A percentile compares a stretch with the other conserved stretches of the same genome.
phyloP scores from a whole-genome alignment of 23 red algal genomes.

The Gracilaria vermiculophylla region DNA sequence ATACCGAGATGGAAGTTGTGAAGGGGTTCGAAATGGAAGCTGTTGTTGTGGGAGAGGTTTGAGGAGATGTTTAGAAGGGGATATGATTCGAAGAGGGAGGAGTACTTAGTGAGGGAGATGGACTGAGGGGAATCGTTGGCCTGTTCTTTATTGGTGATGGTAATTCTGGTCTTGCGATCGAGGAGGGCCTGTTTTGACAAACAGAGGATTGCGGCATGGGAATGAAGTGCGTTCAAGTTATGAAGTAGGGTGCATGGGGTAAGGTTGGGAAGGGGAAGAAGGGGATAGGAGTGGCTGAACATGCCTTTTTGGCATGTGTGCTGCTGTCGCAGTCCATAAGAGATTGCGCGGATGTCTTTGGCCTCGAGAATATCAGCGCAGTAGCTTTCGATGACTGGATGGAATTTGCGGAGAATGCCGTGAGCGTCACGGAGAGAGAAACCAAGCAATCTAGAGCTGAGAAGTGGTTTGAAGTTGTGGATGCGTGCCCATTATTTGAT shows the following conservation, averaged over 20 bases:
- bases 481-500: neutral
- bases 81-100: neutral
- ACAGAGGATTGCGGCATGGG: neutral
- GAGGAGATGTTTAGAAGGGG: neutral
- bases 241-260: neutral
- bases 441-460: neutral
- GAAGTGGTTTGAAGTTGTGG: neutral
- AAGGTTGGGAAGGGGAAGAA: neutral
- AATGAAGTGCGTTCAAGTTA: too few relatives aligned
- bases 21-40: constrained; percentile 13
- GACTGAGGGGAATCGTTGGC: neutral
- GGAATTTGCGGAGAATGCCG: neutral
- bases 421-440: neutral
- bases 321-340: neutral
- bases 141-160: neutral
- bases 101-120: neutral
- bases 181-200: neutral
- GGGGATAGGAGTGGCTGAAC: neutral
- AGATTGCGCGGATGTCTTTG: constrained; percentile 6
- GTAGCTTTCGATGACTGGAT: neutral
- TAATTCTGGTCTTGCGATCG: neutral
- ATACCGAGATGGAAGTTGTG: constrained; percentile 13
- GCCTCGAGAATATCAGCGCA: constrained; percentile 6
- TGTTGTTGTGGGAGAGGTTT: neutral
- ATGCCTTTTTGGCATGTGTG: neutral